Base-by-base conservation (phyloP, 768 basidiomycete species). In the Naematelia encephala region DNA sequence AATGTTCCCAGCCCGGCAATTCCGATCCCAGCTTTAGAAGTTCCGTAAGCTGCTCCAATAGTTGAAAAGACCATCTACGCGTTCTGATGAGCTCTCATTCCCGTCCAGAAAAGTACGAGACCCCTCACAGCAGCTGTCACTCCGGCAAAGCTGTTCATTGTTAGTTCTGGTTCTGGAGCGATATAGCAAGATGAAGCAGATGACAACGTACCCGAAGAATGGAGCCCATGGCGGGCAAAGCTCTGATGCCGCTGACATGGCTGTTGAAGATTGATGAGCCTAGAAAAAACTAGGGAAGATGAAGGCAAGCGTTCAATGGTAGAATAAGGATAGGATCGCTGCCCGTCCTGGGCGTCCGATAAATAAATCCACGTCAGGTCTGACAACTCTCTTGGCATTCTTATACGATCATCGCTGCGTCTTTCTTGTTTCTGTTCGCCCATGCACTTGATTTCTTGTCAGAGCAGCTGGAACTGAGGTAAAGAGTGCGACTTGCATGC, bases 21-120 rank as follows among this genome's bases (percentile, higher is more conserved):
- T 22, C 93, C 93, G 67, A 99, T 96, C 14, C 96, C 96, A 34
- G 94, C 84, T 78, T 99, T 99, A 25, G 92, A 86, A 0, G 94
- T 99, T 27, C 94, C 94, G 77, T 89, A 90, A 2, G 96, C 93
- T 62, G 96, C 94, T 61, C 94, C 96, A 42, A 93, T 80, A 59
- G 94, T 93, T 89, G 74, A 61, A 62, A 97, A 85, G 70, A 93
- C 82, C 93, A 97, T 98, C 93, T 98, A 39, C 34, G 34, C 34
- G n/a, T 26, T 21, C 11, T 11, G 13, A n/a, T 54, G 21, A 60
- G 55, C 19, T 51, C 10, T 28, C 5, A 10, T 10, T 22, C 45
- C 25, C 12, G 23, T 21, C 10, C 29, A 45, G 21, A 46, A 27
- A 45, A 30, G 39, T 48, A 45, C 44, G 49, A 26, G n/a, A 29